Evolutionary conservation across 129 eudicot genomes (phyloP).

Genomic region (Escallonia rubra): DNA sequence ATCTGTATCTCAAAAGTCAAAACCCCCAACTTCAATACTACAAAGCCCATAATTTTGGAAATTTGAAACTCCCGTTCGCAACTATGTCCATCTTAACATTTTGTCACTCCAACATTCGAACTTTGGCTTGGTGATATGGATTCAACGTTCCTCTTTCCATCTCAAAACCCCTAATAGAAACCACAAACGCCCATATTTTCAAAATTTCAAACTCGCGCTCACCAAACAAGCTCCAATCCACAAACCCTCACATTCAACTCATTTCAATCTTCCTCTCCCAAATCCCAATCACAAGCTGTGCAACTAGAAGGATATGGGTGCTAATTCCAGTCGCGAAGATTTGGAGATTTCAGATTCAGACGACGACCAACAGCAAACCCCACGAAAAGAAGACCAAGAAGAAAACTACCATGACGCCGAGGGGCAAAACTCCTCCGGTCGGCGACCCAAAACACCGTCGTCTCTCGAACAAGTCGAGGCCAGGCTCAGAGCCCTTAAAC

Average conservation of each 20-base stretch:
- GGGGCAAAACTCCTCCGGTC: slow-evolving; percentile 16
- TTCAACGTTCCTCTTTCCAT: not conserved
- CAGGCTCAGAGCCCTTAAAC: slow-evolving; percentile 60
- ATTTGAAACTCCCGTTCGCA: too few species aligned
- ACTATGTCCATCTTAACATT: too few species aligned
- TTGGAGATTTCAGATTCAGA: slow-evolving; percentile 56
- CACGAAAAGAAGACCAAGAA: slow-evolving; percentile 30
- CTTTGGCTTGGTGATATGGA: too few species aligned
- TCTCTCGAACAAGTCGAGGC: slow-evolving; percentile 72
- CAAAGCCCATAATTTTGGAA: too few species aligned
- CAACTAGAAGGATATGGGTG: slow-evolving; percentile 42
- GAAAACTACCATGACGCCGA: slow-evolving; percentile 30
- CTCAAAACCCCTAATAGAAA: not conserved
- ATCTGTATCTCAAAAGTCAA: too few species aligned
- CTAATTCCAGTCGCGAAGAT: slow-evolving; percentile 61
- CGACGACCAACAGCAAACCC: slow-evolving; percentile 19
- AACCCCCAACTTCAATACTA: too few species aligned
- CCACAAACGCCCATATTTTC: slow-evolving; percentile 5
- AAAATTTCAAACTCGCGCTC: slow-evolving; percentile 45
- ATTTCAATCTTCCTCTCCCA: not conserved
- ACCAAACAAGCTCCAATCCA: slow-evolving; percentile 19
- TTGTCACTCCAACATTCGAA: too few species aligned
- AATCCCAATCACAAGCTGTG: slow-evolving; percentile 1
- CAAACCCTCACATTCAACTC: slow-evolving; percentile 1
- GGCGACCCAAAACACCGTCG: slow-evolving; percentile 53